phyloP scores from a whole-genome alignment of 192 early-diverging fungal species.

The Chytriomyces sp. region DNA sequence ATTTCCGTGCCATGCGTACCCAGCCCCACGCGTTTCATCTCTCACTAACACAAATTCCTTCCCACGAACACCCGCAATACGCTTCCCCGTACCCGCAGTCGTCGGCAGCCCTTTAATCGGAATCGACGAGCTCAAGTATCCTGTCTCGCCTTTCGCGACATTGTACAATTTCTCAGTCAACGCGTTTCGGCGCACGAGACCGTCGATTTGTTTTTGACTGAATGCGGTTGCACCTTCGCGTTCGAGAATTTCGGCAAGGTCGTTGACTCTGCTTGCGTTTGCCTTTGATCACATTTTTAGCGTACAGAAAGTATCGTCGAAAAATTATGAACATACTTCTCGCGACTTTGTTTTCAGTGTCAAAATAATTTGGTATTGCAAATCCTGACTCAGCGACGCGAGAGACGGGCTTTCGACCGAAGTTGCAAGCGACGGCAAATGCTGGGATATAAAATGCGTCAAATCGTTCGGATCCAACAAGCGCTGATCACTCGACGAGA shows the following conservation, averaged over 20 bases:
- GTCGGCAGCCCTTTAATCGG: not conserved
- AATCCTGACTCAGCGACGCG: slow-evolving; percentile 48
- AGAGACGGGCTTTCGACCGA: slow-evolving; percentile 8
- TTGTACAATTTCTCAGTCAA: slow-evolving; percentile 75
- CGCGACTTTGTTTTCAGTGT: slow-evolving; percentile 83
- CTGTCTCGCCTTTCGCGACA: slow-evolving; percentile 47
- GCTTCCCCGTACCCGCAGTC: slow-evolving; percentile 33
- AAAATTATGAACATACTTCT: slow-evolving; percentile 55
- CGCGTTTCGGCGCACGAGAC: slow-evolving; percentile 80
- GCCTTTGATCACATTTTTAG: slow-evolving; percentile 42
- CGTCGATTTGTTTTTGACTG: slow-evolving; percentile 85
- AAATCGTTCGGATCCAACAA: slow-evolving; percentile 37
- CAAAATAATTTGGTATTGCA: slow-evolving; percentile 93
- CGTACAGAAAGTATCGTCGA: not conserved
- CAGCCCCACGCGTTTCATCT: slow-evolving; percentile 71
- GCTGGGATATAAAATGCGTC: slow-evolving; percentile 19
- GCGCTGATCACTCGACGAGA: slow-evolving; percentile 10
- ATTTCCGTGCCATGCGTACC: slow-evolving; percentile 47
- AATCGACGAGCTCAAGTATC: slow-evolving; percentile 50
- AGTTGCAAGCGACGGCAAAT: slow-evolving; percentile 51
- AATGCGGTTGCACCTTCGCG: slow-evolving; percentile 55
- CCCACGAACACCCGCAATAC: slow-evolving; percentile 83
- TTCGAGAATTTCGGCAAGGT: slow-evolving; percentile 58
- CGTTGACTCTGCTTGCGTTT: slow-evolving; percentile 57
- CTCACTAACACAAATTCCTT: slow-evolving; percentile 86